Percentiles rank a stretch among this genome's conserved stretches.
phyloP scores from a whole-genome alignment of 352 stramenopile species.

The Phytopythium kandeliae region DNA sequence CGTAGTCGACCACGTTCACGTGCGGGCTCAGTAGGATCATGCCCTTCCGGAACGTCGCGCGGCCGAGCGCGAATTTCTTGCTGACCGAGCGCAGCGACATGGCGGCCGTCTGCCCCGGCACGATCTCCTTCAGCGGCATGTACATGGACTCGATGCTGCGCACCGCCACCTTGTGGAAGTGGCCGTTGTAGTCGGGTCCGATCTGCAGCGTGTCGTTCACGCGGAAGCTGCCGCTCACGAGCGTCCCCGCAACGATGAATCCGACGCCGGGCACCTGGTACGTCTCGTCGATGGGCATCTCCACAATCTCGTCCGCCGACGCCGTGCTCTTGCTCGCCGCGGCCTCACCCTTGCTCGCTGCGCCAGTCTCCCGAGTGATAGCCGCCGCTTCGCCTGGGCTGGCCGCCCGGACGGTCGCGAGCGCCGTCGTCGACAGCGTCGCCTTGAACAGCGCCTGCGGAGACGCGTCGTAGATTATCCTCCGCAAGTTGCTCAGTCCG shows the following conservation, averaged over 20 bases:
- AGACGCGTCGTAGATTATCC: conserved; percentile 66
- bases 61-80: conserved; percentile 81
- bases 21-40: conserved; percentile 88
- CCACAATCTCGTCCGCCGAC: conserved; percentile 39
- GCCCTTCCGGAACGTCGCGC: conserved; percentile 87
- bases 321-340: background rate
- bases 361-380: background rate
- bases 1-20: conserved; percentile 69
- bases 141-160: conserved; percentile 90
- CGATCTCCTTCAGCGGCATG: conserved; percentile 84
- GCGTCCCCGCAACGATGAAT: conserved; percentile 91
- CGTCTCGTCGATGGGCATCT: conserved; percentile 87
- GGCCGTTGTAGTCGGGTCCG: conserved; percentile 85
- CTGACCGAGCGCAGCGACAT: conserved; percentile 86
- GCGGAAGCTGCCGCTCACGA: conserved; percentile 89
- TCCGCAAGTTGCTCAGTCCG: conserved; percentile 73
- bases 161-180: conserved; percentile 84
- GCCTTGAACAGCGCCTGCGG: conserved; percentile 69
- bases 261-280: conserved; percentile 93
- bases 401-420: conserved; percentile 54
- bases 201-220: conserved; percentile 87
- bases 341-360: conserved; percentile 1
- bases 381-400: conserved; percentile 37
- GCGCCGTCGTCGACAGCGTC: conserved; percentile 48
- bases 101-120: conserved; percentile 80